Evolutionary conservation across 768 basidiomycete genomes (phyloP).

Genomic region (Mycena polygramma): DNA sequence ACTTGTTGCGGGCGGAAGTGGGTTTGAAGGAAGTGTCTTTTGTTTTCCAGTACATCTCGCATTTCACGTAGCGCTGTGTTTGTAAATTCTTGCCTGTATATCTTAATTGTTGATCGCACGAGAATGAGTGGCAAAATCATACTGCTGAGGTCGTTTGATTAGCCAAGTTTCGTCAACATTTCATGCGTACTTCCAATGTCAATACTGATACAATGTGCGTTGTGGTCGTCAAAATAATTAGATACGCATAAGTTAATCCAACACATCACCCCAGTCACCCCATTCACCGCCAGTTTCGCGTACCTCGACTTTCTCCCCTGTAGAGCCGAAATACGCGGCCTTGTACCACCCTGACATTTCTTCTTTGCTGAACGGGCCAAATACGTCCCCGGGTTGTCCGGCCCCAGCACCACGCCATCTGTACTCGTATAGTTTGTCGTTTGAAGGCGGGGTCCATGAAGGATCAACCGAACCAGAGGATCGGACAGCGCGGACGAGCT

Average conservation of each 20-base stretch:
- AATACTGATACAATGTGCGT: conserved; percentile 1
- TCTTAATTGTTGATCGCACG: too few species aligned
- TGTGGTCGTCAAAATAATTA: conserved; percentile 3
- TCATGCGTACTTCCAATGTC: too few species aligned
- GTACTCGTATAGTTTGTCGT: conserved; percentile 84
- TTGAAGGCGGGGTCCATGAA: conserved; percentile 82
- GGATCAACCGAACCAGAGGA: conserved; percentile 76
- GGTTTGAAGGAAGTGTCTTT: conserved; percentile 89
- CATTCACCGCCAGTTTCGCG: conserved; percentile 78
- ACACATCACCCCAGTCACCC: conserved; percentile 77
- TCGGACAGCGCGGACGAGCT: conserved; percentile 82
- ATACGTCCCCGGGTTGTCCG: conserved; percentile 63
- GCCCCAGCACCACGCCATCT: conserved; percentile 76
- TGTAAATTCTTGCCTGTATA: too few species aligned
- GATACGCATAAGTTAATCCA: conserved; percentile 54
- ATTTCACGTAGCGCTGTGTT: conserved; percentile 53
- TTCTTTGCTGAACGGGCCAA: conserved; percentile 86
- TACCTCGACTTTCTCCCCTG: conserved; percentile 84
- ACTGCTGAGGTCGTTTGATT: too few species aligned
- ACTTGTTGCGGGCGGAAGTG: conserved; percentile 91
- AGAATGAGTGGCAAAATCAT: too few species aligned
- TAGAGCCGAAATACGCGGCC: conserved; percentile 83
- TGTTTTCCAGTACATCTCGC: conserved; percentile 96
- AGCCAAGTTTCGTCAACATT: too few species aligned
- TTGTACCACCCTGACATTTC: conserved; percentile 86